Percentiles rank a stretch among this genome's conserved stretches.
Conservation (phyloP, 768 basidiomycete species). For the Cystofilobasidium capitatum region DNA sequence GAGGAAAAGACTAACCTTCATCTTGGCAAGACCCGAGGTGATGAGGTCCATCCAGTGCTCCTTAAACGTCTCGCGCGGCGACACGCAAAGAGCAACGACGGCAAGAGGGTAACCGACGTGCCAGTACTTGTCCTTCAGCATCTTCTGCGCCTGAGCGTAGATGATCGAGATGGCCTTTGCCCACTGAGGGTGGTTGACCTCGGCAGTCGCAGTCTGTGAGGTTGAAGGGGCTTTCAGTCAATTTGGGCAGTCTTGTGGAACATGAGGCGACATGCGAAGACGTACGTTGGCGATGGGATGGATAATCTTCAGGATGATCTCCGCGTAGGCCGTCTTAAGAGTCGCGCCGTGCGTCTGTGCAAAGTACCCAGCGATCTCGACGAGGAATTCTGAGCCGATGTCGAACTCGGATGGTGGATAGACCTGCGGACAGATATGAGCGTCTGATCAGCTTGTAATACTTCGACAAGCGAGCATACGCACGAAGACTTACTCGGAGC, state of each 20-base stretch:
- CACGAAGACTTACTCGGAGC: slow-evolving; percentile 56
- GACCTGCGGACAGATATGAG: slow-evolving; percentile 48
- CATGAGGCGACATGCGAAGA: slow-evolving; percentile 1
- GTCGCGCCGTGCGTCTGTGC: slow-evolving; percentile 71
- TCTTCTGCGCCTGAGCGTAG: slow-evolving; percentile 46
- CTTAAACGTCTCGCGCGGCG: slow-evolving; percentile 72
- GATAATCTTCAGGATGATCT: slow-evolving; percentile 62
- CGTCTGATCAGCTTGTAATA: not conserved
- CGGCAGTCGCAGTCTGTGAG: slow-evolving; percentile 75
- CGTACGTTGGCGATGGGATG: slow-evolving; percentile 80
- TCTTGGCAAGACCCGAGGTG: slow-evolving; percentile 59
- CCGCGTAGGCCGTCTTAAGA: slow-evolving; percentile 75
- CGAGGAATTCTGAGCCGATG: slow-evolving; percentile 83
- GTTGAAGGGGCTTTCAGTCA: not conserved
- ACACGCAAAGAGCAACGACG: slow-evolving; percentile 73
- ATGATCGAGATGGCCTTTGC: slow-evolving; percentile 80
- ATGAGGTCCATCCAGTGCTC: slow-evolving; percentile 70
- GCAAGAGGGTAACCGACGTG: slow-evolving; percentile 71
- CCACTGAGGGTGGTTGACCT: slow-evolving; percentile 92
- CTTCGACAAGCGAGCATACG: not conserved
- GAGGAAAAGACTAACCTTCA: slow-evolving; percentile 55
- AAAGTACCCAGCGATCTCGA: slow-evolving; percentile 70
- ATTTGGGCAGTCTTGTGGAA: not conserved
- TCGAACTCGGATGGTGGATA: slow-evolving; percentile 91
- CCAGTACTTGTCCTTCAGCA: slow-evolving; percentile 77